These are phyloP conservation scores for Globisporangium acanthophoron DNA, from an alignment of 352 stramenopile species.

Conservation along the genomic window DNA sequence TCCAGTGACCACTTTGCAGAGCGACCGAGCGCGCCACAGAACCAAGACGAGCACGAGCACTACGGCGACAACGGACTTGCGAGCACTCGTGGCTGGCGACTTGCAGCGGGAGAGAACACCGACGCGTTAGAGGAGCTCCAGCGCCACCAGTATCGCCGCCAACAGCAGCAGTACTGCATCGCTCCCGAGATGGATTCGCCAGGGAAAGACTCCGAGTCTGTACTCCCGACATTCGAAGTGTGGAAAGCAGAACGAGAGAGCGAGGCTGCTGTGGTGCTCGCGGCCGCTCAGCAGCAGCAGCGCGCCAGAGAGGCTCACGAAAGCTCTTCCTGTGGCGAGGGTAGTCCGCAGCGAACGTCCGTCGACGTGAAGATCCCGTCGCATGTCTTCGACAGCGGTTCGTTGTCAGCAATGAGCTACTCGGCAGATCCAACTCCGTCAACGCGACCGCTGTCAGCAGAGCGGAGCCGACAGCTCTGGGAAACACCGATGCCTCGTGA, in stretches of 20 bases:
- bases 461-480: conserved; percentile 20
- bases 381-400: conserved; percentile 7
- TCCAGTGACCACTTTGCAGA: conserved; percentile 6
- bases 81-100: neutral
- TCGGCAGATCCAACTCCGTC: neutral
- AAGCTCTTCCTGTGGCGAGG: neutral
- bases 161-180: conserved; percentile 13
- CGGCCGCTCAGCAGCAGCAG: conserved; percentile 3
- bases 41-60: conserved; percentile 23
- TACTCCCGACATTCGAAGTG: conserved; percentile 18
- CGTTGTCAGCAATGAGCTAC: neutral
- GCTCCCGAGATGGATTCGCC: conserved; percentile 12
- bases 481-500: conserved; percentile 12
- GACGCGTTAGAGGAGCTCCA: conserved; percentile 11
- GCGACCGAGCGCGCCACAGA: conserved; percentile 9
- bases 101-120: conserved; percentile 7
- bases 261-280: neutral
- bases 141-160: conserved; percentile 4
- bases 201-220: conserved; percentile 3
- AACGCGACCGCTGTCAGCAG: conserved; percentile 9
- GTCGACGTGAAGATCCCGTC: conserved; percentile 9
- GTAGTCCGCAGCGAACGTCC: conserved; percentile 4
- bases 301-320: neutral
- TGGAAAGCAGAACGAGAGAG: conserved; percentile 14
- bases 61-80: neutral